Percentiles rank a stretch among this genome's conserved stretches.
Evolutionary conservation across 441 rosid species (phyloP).

Genomic region (Corymbia citriodora): DNA sequence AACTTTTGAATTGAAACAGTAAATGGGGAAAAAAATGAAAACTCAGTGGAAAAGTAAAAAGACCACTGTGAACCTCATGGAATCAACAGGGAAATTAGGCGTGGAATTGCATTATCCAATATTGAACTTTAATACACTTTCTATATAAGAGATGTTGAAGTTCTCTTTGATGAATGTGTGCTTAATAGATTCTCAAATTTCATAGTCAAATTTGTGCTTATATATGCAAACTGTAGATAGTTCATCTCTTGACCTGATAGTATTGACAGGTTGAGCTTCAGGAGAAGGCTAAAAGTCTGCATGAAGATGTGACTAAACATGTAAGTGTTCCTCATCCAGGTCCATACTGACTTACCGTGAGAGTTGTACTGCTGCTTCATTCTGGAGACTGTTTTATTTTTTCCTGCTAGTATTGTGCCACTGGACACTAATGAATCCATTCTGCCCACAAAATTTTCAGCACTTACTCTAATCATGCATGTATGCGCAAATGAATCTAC

Average conservation of each 20-base stretch:
- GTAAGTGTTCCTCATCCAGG: constrained; percentile 21
- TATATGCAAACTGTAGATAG: neutral
- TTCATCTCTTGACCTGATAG: neutral
- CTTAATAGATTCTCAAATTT: neutral
- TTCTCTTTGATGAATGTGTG: neutral
- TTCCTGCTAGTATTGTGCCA: neutral
- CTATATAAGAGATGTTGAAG: neutral
- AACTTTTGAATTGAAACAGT: neutral
- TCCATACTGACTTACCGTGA: neutral
- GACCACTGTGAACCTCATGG: neutral
- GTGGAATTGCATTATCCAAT: neutral
- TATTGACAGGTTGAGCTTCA: constrained; percentile 36
- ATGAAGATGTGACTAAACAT: constrained; percentile 45
- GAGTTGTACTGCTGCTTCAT: neutral
- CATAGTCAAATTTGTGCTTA: no score
- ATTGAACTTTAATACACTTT: neutral
- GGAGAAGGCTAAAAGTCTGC: constrained; percentile 40
- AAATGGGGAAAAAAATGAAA: neutral
- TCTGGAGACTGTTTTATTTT: neutral
- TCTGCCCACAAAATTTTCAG: neutral
- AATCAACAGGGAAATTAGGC: neutral
- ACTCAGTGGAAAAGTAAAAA: neutral
- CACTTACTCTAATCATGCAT: neutral
- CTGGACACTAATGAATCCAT: neutral
- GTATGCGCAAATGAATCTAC: neutral